Conservation (phyloP, 2,329 filamentous ascomycete genomes). For the Hypomyces perniciosus region DNA sequence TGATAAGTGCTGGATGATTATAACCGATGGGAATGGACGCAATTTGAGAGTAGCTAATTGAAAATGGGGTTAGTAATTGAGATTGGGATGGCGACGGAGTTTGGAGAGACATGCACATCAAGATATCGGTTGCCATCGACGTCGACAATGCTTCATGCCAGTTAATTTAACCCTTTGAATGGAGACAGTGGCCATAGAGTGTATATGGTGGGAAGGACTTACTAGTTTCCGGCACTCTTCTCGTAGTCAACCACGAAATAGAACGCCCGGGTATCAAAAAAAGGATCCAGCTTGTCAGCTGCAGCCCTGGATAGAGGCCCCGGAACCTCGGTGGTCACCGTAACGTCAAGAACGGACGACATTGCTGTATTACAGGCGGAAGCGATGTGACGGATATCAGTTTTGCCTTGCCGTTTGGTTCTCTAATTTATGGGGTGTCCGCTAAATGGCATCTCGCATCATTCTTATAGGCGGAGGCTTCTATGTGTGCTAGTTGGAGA, state of each 20-base stretch:
- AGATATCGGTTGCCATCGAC: slow-evolving; percentile 44
- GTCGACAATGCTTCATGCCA: slow-evolving; percentile 35
- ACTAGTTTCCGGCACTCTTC: slow-evolving; percentile 48
- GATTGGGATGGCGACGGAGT: slow-evolving; percentile 1
- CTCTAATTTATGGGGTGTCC: neutral
- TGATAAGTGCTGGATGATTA: slow-evolving; percentile 65
- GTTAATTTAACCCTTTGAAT: neutral
- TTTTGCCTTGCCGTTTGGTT: neutral
- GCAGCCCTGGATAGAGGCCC: slow-evolving; percentile 35
- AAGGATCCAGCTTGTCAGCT: slow-evolving; percentile 37
- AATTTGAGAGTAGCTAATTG: slow-evolving; percentile 65
- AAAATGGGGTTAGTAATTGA: too few relatives aligned
- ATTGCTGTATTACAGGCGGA: slow-evolving; percentile 15
- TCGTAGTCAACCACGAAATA: slow-evolving; percentile 49
- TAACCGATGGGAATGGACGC: slow-evolving; percentile 80
- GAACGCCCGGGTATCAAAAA: slow-evolving; percentile 47
- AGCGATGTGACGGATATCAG: neutral
- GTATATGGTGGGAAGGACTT: neutral
- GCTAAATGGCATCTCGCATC: slow-evolving; percentile 1
- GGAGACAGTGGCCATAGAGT: too few relatives aligned
- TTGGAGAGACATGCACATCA: slow-evolving; percentile 37
- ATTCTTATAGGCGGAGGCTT: slow-evolving; percentile 30
- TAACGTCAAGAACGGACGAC: slow-evolving; percentile 28
- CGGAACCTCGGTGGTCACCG: slow-evolving; percentile 33
- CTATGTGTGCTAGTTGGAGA: too few relatives aligned